Percentiles rank a stretch among this genome's conserved stretches.
These are phyloP conservation scores for Rhodosporidiobolus odoratus DNA, from an alignment of 768 basidiomycete genomes.

Conservation along the genomic window DNA sequence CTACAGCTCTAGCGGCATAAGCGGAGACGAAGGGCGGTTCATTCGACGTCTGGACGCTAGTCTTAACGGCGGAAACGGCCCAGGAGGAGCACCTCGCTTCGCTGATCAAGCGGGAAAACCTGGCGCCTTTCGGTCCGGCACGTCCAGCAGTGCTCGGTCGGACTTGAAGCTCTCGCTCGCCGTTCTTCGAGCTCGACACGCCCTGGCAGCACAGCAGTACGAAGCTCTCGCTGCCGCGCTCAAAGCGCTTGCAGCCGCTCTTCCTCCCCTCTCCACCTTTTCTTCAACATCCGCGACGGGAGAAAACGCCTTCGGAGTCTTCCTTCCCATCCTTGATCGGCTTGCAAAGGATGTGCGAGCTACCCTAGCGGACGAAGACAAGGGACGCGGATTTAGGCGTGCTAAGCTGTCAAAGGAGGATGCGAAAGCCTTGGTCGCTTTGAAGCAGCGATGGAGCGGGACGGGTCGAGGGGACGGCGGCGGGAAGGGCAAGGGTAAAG, in stretches of 20 bases:
- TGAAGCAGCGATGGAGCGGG: constrained; percentile 20
- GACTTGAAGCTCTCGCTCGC: constrained; percentile 27
- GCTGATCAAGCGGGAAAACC: neutral
- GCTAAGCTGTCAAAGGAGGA: constrained; percentile 8
- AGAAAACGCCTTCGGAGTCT: constrained; percentile 9
- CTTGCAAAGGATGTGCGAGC: constrained; percentile 1
- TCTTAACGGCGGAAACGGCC: neutral
- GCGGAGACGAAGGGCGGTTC: constrained; percentile 4
- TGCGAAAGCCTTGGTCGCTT: constrained; percentile 23
- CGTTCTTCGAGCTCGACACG: constrained; percentile 14
- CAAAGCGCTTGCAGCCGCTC: neutral
- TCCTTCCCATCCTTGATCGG: constrained; percentile 13
- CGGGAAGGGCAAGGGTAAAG: constrained; percentile 14
- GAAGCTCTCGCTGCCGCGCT: constrained; percentile 2
- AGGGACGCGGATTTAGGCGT: constrained; percentile 2
- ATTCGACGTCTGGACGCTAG: neutral
- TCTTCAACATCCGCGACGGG: too few species aligned
- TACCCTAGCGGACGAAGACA: neutral
- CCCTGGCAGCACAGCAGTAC: neutral
- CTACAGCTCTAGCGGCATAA: neutral
- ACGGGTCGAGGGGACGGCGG: neutral
- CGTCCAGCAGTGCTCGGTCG: constrained; percentile 1
- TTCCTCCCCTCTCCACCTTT: neutral
- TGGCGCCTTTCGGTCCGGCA: neutral
- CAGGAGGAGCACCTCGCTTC: neutral